These are phyloP conservation scores for Corinectria fuckeliana DNA, from an alignment of 2,329 filamentous ascomycete genomes.

Conservation along the genomic window DNA sequence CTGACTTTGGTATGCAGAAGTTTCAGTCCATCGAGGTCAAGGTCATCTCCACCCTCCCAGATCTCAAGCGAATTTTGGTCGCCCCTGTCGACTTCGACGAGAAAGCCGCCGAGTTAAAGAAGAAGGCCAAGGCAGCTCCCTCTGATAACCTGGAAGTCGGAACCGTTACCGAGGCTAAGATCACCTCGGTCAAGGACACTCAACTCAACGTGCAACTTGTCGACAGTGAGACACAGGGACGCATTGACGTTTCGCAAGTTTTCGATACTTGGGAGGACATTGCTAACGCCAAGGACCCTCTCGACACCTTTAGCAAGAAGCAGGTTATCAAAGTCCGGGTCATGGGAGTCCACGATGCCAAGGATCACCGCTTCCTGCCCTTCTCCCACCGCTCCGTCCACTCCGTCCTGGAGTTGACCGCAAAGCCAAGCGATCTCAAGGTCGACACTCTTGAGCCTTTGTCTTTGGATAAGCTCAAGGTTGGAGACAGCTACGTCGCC, in stretches of 20 bases:
- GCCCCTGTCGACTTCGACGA: slow-evolving; percentile 57
- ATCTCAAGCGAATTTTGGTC: slow-evolving; percentile 71
- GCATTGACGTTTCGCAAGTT: slow-evolving; percentile 88
- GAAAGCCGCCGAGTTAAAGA: slow-evolving; percentile 48
- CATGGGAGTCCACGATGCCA: slow-evolving; percentile 86
- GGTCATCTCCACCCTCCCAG: slow-evolving; percentile 74
- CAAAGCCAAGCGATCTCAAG: slow-evolving; percentile 73
- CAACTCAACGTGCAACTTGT: slow-evolving; percentile 91
- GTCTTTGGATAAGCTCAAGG: slow-evolving; percentile 73
- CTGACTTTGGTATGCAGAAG: slow-evolving; percentile 80
- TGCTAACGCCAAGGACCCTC: slow-evolving; percentile 77
- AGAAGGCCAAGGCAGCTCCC: slow-evolving; percentile 43
- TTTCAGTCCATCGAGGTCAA: slow-evolving; percentile 77
- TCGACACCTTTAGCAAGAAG: slow-evolving; percentile 74
- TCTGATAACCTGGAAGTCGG: slow-evolving; percentile 75
- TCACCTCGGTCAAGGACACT: slow-evolving; percentile 86
- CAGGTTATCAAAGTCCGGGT: slow-evolving; percentile 77
- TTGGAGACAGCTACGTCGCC: slow-evolving; percentile 75
- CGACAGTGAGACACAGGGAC: slow-evolving; percentile 77
- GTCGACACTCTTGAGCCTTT: slow-evolving; percentile 56
- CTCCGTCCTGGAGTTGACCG: slow-evolving; percentile 85
- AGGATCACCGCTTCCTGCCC: slow-evolving; percentile 88
- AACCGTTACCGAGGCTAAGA: slow-evolving; percentile 74
- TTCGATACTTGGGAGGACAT: slow-evolving; percentile 92
- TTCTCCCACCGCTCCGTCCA: slow-evolving; percentile 85